Percentiles rank a stretch among this genome's conserved stretches.
phyloP scores from a whole-genome alignment of 441 rosid species.

The Eutrema salsugineum region DNA sequence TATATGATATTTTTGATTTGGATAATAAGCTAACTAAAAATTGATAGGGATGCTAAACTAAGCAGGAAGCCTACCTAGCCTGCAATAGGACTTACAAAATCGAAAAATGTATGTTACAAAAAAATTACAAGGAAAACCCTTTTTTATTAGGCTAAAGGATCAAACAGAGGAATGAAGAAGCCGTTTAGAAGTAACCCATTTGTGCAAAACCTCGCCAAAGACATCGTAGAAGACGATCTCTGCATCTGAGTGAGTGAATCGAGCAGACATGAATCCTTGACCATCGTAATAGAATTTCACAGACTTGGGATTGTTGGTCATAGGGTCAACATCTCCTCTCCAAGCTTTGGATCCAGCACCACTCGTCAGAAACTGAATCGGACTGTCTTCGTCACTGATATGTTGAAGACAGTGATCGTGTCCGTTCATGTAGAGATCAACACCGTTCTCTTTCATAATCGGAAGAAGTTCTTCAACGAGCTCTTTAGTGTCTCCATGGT shows the following conservation, averaged over 20 bases:
- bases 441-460: constrained; percentile 45
- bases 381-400: constrained; percentile 45
- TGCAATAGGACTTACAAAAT: constrained; percentile 26
- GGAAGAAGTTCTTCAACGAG: constrained; percentile 58
- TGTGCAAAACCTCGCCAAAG: constrained; percentile 35
- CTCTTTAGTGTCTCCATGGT: constrained; percentile 66
- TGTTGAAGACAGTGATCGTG: constrained; percentile 71
- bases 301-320: constrained; percentile 24
- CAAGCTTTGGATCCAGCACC: constrained; percentile 48
- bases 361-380: constrained; percentile 39
- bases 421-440: constrained; percentile 66
- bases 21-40: constrained; percentile 14
- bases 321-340: constrained; percentile 36
- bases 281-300: constrained; percentile 37
- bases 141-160: neutral
- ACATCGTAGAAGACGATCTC: constrained; percentile 36
- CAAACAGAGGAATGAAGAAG: constrained; percentile 21
- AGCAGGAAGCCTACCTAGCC: constrained; percentile 36
- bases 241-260: constrained; percentile 34
- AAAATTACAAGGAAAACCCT: constrained; percentile 15
- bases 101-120: constrained; percentile 15
- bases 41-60: constrained; percentile 22
- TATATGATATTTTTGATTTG: constrained; percentile 13
- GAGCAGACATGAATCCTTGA: constrained; percentile 44
- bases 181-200: constrained; percentile 31